Evolutionary conservation across 2,329 filamentous ascomycete species (phyloP), one percentile per base, ranked within the genome.

Genomic region (Xylaria sp.): DNA sequence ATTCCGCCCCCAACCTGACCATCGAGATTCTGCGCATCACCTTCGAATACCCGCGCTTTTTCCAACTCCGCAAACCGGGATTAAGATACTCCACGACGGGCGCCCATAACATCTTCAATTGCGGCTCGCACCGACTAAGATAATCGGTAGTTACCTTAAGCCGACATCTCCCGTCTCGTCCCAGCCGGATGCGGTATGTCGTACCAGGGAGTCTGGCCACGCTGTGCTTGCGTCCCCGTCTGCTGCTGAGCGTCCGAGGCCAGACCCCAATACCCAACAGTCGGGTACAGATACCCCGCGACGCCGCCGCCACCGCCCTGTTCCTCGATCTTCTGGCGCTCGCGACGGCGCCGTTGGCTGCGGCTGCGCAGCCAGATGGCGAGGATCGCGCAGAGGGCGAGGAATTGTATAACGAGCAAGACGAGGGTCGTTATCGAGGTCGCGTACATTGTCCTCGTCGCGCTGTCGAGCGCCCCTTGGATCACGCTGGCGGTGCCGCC

Each of bases 351-450:
- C 28, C 7, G 13, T 18, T 18, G 51, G 15, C 2, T 34, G 28
- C 51, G 51, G 28, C 12, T 54, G 51, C 15, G 51, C 7, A 54
- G 51, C 51, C 51, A 54, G 51, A 54, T 54, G 51, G 10, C 15
- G 51, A 54, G 25, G 3, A 54, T 3, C 5, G 51, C 15, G 51
- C 25, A 8, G 51, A 18, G 15, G 13, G 8, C 28, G 51, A 54
- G n/a, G 51, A n/a, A 15, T 54, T 54, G 51, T 28, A 54, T 15
- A 3, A 25, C 28, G 15, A 54, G 15, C 28, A 32, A 37, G 51
- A 54, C 51, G 28, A 54, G 28, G 3, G 28, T 54, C 15, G 34
- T 32, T 34, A 54, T 34, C 12, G 51, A 32, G 13, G 25, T 28
- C 9, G 51, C 25, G 28, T 54, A 54, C 10, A 54, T 54, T 7